phyloP scores from a whole-genome alignment of 148 eudicot species.

The Limonium bicolor region DNA sequence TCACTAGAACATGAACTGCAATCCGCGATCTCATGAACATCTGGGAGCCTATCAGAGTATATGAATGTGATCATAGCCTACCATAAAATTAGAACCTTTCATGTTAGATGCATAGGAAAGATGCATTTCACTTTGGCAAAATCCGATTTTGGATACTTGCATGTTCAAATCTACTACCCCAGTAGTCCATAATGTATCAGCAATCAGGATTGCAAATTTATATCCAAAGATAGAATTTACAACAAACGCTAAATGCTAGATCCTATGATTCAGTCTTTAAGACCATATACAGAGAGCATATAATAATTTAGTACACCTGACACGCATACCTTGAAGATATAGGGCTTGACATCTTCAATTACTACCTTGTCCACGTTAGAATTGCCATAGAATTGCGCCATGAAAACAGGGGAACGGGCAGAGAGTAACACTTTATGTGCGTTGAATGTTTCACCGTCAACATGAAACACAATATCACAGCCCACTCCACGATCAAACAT shows the following conservation, averaged over 20 bases:
- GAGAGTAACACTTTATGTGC: slow-evolving; percentile 31
- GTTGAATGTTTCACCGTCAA: slow-evolving; percentile 22
- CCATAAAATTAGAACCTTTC: slow-evolving; percentile 11
- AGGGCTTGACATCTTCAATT: slow-evolving; percentile 66
- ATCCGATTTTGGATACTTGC: neutral
- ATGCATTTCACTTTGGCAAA: no score
- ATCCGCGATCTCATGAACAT: slow-evolving; percentile 45
- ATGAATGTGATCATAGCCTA: slow-evolving; percentile 74
- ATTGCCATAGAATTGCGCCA: slow-evolving; percentile 47
- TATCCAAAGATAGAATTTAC: no score
- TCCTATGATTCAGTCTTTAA: no score
- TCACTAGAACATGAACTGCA: slow-evolving; percentile 42
- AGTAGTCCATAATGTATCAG: neutral
- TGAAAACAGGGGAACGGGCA: slow-evolving; percentile 38
- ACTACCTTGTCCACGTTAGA: slow-evolving; percentile 45
- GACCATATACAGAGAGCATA: no score
- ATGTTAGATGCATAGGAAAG: neutral
- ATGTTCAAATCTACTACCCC: neutral
- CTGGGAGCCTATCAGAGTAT: slow-evolving; percentile 69
- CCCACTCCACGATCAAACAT: slow-evolving; percentile 18
- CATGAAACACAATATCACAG: slow-evolving; percentile 23
- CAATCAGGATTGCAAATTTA: neutral
- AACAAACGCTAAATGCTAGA: no score
- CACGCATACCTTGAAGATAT: slow-evolving; percentile 54
- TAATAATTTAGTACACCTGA: neutral